phyloP scores from a whole-genome alignment of 352 stramenopile species.

The Plasmopara muralis region DNA sequence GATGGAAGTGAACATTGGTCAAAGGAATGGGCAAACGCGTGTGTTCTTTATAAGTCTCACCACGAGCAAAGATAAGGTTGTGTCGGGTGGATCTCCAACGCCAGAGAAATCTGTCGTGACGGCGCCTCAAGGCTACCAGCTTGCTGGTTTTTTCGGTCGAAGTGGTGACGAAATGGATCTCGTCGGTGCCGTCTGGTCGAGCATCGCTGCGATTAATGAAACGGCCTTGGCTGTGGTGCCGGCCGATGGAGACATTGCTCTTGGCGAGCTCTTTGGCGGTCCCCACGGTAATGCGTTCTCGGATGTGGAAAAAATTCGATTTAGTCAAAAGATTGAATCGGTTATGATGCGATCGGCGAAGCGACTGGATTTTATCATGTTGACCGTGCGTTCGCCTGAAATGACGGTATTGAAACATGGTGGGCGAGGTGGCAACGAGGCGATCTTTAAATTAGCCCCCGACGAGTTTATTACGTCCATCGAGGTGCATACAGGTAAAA shows the following conservation, averaged over 20 bases:
- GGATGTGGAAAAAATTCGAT: conserved; percentile 11
- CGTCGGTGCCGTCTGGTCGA: conserved; percentile 15
- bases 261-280: conserved; percentile 11
- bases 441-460: conserved; percentile 5
- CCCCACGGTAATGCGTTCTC: conserved; percentile 19
- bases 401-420: conserved; percentile 10
- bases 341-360: conserved; percentile 9
- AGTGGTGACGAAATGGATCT: conserved; percentile 17
- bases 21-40: conserved; percentile 12
- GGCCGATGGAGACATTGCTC: conserved; percentile 6
- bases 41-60: conserved; percentile 20
- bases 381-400: conserved; percentile 3
- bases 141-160: conserved; percentile 13
- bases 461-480: conserved; percentile 19
- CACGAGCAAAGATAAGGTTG: conserved; percentile 12
- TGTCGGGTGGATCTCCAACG: conserved; percentile 6
- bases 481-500: conserved; percentile 21
- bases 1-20: conserved; percentile 13
- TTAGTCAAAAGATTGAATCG: conserved; percentile 15
- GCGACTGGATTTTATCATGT: conserved; percentile 7
- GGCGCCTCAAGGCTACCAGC: conserved; percentile 12
- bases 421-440: conserved; percentile 4
- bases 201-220: conserved; percentile 6
- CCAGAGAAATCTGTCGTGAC: conserved; percentile 6
- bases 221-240: no score